Base-by-base conservation (phyloP, 1,284 basidiomycete genomes). In the Cystobasidium sp. region DNA sequence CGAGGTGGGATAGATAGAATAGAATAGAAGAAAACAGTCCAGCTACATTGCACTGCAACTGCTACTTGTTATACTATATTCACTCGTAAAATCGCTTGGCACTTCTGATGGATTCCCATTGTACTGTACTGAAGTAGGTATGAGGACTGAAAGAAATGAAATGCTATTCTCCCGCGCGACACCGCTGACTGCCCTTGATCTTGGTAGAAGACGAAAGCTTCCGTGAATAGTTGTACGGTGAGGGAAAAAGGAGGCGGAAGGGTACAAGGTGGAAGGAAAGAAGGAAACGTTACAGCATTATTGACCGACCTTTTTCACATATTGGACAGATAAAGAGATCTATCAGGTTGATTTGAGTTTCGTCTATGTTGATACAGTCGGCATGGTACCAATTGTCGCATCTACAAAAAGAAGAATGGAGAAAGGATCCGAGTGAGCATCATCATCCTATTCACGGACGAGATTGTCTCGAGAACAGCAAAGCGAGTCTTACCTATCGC, bases 331-430 rank as follows among this genome's bases (percentile, higher is more conserved):
- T 88, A 81, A 93, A 94, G 80, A 91, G 89, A 83, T 93, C 92
- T 43, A 94, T 90, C 18, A 94, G 86, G 77, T 93, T 90, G 47
- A 92, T 87, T 77, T 89, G 88, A 7, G 88, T 84, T 77, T 93
- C 91, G 24, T 88, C 86, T 85, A 93, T 90, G 49, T 87, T 84
- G 37, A 93, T 88, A 78, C 92, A 94, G 67, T 87, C 85, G 0
- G 90, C 90, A 79, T 94, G 92, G 80, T 92, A 94, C 92, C 92
- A 94, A 76, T 93, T 90, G 79, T 93, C 92, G 81, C 92, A 93
- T 41, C 64, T 66, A 22, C 6, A 39, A 4, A 3, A 24, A 66
- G 2, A 91, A 92, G 43, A 53, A 37, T 3, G 24, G 20, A 41
- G 18, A 49, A 46, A 12, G 12, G 20, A n/a, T 49, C 14, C 16